Conservation (phyloP, 345 rosid genomes). For the Citrus glauca region DNA sequence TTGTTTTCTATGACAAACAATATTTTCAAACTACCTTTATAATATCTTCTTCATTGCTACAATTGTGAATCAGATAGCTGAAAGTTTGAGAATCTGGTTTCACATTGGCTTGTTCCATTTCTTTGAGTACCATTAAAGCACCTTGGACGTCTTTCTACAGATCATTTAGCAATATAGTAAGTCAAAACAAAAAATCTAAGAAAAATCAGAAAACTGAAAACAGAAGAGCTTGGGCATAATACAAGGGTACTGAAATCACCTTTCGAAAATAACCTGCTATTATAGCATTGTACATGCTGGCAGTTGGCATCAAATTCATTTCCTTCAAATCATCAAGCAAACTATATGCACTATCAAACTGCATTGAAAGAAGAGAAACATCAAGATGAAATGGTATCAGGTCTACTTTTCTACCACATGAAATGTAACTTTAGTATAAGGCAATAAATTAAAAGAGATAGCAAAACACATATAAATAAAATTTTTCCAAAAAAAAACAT, state of each 20-base stretch:
- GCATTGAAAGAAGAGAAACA: slow-evolving; percentile 17
- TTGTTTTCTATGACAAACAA: background rate
- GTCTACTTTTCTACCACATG: background rate
- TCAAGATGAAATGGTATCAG: background rate
- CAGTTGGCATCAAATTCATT: slow-evolving; percentile 48
- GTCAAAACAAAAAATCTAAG: slow-evolving; percentile 2
- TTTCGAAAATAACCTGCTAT: slow-evolving; percentile 77
- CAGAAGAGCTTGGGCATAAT: slow-evolving; percentile 4
- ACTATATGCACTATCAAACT: slow-evolving; percentile 75
- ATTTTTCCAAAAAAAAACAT: too few relatives aligned
- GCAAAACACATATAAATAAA: background rate
- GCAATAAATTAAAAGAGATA: slow-evolving; percentile 10
- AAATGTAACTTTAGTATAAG: background rate
- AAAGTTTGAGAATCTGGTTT: slow-evolving; percentile 77
- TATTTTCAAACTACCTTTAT: slow-evolving; percentile 44
- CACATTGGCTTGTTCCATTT: slow-evolving; percentile 66
- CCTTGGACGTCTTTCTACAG: slow-evolving; percentile 54
- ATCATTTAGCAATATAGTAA: slow-evolving; percentile 1
- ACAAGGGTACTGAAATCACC: slow-evolving; percentile 34
- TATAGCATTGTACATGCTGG: slow-evolving; percentile 71
- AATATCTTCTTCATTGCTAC: slow-evolving; percentile 51
- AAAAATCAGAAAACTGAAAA: background rate
- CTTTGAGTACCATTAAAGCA: slow-evolving; percentile 51
- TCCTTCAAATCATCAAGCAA: slow-evolving; percentile 63
- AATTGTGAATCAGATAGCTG: slow-evolving; percentile 58